A percentile compares a stretch with the other conserved stretches of the same genome.
phyloP scores from a whole-genome alignment of 805 yeast genomes.

The Hemisphaericaspora nanyangensis region DNA sequence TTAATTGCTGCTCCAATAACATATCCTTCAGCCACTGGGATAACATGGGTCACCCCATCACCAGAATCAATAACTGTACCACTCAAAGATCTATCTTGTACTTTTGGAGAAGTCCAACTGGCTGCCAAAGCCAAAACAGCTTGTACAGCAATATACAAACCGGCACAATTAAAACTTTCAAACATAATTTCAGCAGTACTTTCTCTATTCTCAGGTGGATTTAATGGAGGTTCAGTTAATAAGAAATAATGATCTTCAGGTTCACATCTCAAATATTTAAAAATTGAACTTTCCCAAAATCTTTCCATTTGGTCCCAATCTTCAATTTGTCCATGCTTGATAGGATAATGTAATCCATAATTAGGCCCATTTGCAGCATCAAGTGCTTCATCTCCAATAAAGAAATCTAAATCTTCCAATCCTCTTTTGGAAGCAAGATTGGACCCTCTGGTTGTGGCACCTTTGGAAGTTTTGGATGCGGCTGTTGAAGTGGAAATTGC shows the following conservation, averaged over 20 bases:
- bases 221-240: slow-evolving; percentile 95
- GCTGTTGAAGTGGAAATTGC: slow-evolving; percentile 80
- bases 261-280: slow-evolving; percentile 93
- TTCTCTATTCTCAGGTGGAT: slow-evolving; percentile 99
- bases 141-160: slow-evolving; percentile 96
- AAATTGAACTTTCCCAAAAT: slow-evolving; percentile 96
- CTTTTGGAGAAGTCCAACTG: slow-evolving; percentile 97
- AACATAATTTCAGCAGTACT: slow-evolving; percentile 98
- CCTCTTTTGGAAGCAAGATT: slow-evolving; percentile 71
- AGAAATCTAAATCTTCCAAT: slow-evolving; percentile 90
- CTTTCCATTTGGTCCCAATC: slow-evolving; percentile 99
- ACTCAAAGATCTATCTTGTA: slow-evolving; percentile 88
- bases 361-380: slow-evolving; percentile 88
- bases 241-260: slow-evolving; percentile 98
- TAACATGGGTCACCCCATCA: slow-evolving; percentile 98
- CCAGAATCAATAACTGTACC: slow-evolving; percentile 99
- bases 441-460: slow-evolving; percentile 32
- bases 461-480: slow-evolving; percentile 40
- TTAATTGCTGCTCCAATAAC: slow-evolving; percentile 97
- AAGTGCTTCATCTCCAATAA: slow-evolving; percentile 93
- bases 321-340: slow-evolving; percentile 96
- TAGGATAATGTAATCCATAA: slow-evolving; percentile 86
- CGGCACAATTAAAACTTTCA: slow-evolving; percentile 98
- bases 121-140: slow-evolving; percentile 98
- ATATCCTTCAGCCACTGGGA: slow-evolving; percentile 98